phyloP scores from a whole-genome alignment of 805 yeast species.

The Candida quercuum region DNA sequence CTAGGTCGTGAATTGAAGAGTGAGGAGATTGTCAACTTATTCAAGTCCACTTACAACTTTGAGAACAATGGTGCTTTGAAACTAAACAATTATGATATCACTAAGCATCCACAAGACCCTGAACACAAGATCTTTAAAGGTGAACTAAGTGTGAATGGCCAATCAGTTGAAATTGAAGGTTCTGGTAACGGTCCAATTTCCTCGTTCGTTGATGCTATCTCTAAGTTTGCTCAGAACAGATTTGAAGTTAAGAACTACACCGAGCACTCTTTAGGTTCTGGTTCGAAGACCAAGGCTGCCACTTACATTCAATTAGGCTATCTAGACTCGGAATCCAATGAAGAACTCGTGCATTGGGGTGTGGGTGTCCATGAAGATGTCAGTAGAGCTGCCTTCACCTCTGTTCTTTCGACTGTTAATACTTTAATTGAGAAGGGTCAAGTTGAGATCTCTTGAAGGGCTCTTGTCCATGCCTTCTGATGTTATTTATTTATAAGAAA shows the following conservation, averaged over 20 bases:
- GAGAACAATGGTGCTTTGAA: constrained; percentile 31
- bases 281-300: constrained; percentile 69
- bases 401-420: constrained; percentile 63
- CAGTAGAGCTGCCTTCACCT: constrained; percentile 74
- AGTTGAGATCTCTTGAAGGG: constrained; percentile 8
- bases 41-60: constrained; percentile 51
- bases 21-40: constrained; percentile 55
- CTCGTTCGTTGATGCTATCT: constrained; percentile 60
- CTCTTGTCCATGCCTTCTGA: too few relatives aligned
- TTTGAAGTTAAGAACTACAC: constrained; percentile 62
- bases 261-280: constrained; percentile 71
- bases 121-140: constrained; percentile 39
- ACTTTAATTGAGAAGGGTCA: constrained; percentile 21
- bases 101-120: constrained; percentile 28
- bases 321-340: constrained; percentile 36
- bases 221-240: constrained; percentile 43
- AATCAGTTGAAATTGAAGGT: constrained; percentile 38
- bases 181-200: constrained; percentile 79
- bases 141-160: constrained; percentile 31
- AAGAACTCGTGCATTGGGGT: constrained; percentile 64
- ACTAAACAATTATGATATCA: constrained; percentile 37
- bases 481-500: background rate
- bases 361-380: constrained; percentile 90
- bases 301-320: constrained; percentile 60
- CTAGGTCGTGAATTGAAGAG: constrained; percentile 66